Percentiles rank a stretch among this genome's conserved stretches.
Evolutionary conservation across 2,329 filamentous ascomycete genomes (phyloP).

Genomic region (Botrytis tulipae): DNA sequence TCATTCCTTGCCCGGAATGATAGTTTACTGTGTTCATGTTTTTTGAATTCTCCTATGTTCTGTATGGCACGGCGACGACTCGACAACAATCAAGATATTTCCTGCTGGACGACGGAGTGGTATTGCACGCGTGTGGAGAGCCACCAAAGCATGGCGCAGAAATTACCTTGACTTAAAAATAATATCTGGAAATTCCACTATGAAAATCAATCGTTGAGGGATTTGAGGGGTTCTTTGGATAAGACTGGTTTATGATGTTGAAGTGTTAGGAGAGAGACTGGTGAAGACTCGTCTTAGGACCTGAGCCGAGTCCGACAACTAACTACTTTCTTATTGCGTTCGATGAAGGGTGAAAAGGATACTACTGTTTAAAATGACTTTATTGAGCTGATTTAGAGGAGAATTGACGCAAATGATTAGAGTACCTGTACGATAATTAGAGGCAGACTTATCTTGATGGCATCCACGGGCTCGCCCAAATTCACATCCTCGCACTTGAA

Average conservation of each 20-base stretch:
- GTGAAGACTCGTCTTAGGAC: neutral
- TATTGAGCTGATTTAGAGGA: neutral
- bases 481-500: neutral
- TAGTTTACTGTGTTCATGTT: rapidly evolving
- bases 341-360: too few relatives aligned
- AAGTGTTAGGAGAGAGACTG: neutral
- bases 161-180: neutral
- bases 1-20: neutral
- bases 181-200: rapidly evolving
- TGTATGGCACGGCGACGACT: neutral
- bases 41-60: too few relatives aligned
- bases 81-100: neutral
- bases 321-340: neutral
- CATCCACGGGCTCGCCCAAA: neutral
- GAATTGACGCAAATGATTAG: neutral
- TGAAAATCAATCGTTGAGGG: rapidly evolving
- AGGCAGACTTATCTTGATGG: neutral
- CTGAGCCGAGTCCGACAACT: neutral
- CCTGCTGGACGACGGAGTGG: too few relatives aligned
- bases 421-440: too few relatives aligned
- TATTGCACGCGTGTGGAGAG: neutral
- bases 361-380: neutral
- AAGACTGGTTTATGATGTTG: neutral
- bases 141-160: neutral
- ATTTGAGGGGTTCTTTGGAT: neutral